A percentile compares a stretch with the other conserved stretches of the same genome.
phyloP scores from a whole-genome alignment of 1,284 basidiomycete species.

The Leccinum subatratum region DNA sequence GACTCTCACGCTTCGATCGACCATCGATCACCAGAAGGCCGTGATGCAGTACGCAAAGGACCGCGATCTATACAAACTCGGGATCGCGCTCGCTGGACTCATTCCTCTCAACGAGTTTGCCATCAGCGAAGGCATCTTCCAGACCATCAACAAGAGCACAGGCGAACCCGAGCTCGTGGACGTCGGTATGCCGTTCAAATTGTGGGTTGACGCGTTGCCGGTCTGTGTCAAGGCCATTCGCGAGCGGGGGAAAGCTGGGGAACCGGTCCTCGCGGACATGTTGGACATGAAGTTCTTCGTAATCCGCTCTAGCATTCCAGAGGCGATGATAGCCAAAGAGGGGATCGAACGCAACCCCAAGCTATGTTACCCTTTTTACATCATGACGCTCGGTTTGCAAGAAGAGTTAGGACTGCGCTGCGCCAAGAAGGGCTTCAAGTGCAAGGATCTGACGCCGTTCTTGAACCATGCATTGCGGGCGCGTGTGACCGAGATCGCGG shows the following conservation, averaged over 20 bases:
- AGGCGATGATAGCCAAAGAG: conserved; percentile 42
- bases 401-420: conserved; percentile 32
- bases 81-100: conserved; percentile 42
- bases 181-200: conserved; percentile 51
- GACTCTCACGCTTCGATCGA: conserved; percentile 36
- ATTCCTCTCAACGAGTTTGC: conserved; percentile 55
- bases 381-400: conserved; percentile 43
- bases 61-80: conserved; percentile 46
- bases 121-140: conserved; percentile 48
- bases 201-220: conserved; percentile 52
- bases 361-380: conserved; percentile 52
- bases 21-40: conserved; percentile 43
- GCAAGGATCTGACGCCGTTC: conserved; percentile 43
- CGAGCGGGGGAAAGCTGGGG: conserved; percentile 34
- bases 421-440: conserved; percentile 53
- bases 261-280: conserved; percentile 50
- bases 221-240: conserved; percentile 48
- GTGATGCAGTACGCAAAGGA: conserved; percentile 46
- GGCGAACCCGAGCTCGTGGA: conserved; percentile 37
- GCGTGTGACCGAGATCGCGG: conserved; percentile 55
- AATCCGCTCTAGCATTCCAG: conserved; percentile 39
- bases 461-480: conserved; percentile 51
- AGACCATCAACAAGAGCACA: conserved; percentile 40
- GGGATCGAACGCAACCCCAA: conserved; percentile 47
- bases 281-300: conserved; percentile 54